phyloP scores from a whole-genome alignment of 805 yeast genomes.

The Sungouiella thailandica region DNA sequence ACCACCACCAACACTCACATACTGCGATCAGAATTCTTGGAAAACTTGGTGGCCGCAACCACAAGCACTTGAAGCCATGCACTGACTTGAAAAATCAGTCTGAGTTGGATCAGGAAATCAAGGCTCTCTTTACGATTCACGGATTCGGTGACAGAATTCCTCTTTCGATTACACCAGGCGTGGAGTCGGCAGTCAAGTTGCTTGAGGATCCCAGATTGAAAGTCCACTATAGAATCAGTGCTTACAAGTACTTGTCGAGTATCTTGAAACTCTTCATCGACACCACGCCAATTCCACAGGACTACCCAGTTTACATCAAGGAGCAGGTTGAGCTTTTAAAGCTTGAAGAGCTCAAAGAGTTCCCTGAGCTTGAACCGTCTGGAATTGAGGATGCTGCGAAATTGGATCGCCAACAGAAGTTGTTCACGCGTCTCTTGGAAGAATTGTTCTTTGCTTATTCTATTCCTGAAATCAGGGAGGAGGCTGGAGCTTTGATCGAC shows the following conservation, averaged over 20 bases:
- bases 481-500: slow-evolving; percentile 57
- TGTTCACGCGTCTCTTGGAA: slow-evolving; percentile 61
- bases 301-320: slow-evolving; percentile 39
- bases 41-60: slow-evolving; percentile 92
- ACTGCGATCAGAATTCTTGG: slow-evolving; percentile 91
- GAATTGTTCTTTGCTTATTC: slow-evolving; percentile 73
- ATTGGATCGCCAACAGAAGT: slow-evolving; percentile 57
- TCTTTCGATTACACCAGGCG: slow-evolving; percentile 77
- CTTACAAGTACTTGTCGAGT: slow-evolving; percentile 66
- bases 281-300: slow-evolving; percentile 43
- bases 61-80: slow-evolving; percentile 77
- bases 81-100: slow-evolving; percentile 54
- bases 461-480: slow-evolving; percentile 63
- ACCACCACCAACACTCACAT: slow-evolving; percentile 91
- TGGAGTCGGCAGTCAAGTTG: slow-evolving; percentile 70
- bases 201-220: slow-evolving; percentile 63
- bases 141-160: slow-evolving; percentile 60
- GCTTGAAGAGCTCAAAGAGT: slow-evolving; percentile 31
- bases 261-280: slow-evolving; percentile 67
- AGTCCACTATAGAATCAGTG: slow-evolving; percentile 66
- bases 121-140: slow-evolving; percentile 64
- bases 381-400: slow-evolving; percentile 44
- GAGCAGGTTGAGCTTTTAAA: slow-evolving; percentile 45
- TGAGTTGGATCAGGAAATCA: slow-evolving; percentile 60
- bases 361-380: slow-evolving; percentile 35